phyloP scores from a whole-genome alignment of 441 rosid species.

The Pelargonium myrrhifolium region DNA sequence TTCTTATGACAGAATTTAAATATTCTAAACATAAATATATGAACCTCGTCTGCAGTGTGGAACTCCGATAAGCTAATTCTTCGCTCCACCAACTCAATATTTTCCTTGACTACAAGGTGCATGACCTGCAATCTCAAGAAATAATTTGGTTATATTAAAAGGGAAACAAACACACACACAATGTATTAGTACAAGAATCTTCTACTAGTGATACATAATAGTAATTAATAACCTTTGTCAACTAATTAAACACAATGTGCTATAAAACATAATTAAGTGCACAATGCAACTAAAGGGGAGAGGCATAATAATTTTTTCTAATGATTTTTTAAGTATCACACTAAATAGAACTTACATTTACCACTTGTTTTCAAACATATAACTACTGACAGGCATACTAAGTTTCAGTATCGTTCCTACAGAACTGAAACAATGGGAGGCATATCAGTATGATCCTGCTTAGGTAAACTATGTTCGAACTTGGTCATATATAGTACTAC shows the following conservation, averaged over 20 bases:
- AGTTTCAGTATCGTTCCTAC: too few relatives aligned
- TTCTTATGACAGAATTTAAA: neutral
- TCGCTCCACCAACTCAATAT: constrained; percentile 60
- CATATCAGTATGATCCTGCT: too few relatives aligned
- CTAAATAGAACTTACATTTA: neutral
- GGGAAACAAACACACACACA: neutral
- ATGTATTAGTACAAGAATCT: neutral
- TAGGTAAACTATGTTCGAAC: too few relatives aligned
- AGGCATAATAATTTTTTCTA: neutral
- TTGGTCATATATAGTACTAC: too few relatives aligned
- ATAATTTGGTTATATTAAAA: neutral
- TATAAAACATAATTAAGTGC: neutral
- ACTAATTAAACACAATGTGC: neutral
- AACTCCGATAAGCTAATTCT: constrained; percentile 75
- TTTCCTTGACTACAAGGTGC: constrained; percentile 66
- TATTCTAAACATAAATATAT: neutral
- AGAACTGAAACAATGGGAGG: too few relatives aligned
- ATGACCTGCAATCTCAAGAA: constrained; percentile 46
- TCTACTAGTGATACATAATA: neutral
- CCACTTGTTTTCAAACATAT: too few relatives aligned
- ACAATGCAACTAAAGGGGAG: neutral
- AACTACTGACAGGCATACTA: too few relatives aligned
- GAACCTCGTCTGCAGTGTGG: constrained; percentile 85
- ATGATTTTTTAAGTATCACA: neutral
- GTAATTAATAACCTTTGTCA: neutral